Evolutionary conservation across 1,284 basidiomycete genomes (phyloP).

Genomic region (Apiotrichum domesticum): DNA sequence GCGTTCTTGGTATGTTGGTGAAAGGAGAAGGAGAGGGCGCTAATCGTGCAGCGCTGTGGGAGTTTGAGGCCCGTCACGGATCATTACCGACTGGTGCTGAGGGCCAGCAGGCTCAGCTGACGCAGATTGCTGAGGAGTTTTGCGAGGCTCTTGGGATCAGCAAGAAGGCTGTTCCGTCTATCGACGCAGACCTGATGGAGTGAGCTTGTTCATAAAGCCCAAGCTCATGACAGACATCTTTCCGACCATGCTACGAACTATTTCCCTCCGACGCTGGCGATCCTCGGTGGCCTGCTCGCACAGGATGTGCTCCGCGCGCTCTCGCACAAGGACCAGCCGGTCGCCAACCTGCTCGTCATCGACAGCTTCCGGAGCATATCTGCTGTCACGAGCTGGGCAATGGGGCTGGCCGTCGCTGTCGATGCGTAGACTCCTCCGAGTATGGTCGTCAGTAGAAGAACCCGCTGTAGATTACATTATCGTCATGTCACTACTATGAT

Average conservation of each 20-base stretch:
- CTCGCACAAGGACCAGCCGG: constrained; percentile 80
- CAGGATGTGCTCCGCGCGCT: constrained; percentile 92
- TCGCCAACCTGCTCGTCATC: constrained; percentile 87
- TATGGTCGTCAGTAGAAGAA: not conserved
- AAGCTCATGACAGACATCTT: constrained; percentile 50
- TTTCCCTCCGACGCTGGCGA: constrained; percentile 82
- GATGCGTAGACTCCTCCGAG: not conserved
- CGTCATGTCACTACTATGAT: constrained; percentile 10
- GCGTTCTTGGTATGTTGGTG: constrained; percentile 59
- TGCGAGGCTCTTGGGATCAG: constrained; percentile 62
- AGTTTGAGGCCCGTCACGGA: constrained; percentile 62
- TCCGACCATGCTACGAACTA: constrained; percentile 69
- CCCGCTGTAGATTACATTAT: constrained; percentile 11
- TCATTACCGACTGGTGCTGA: constrained; percentile 55
- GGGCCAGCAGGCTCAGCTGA: constrained; percentile 55
- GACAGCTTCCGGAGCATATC: constrained; percentile 61
- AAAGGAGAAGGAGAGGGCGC: not conserved
- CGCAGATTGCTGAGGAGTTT: constrained; percentile 56
- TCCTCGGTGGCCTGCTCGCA: constrained; percentile 86
- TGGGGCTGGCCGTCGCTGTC: constrained; percentile 11
- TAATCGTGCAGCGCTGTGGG: constrained; percentile 63
- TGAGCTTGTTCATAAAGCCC: constrained; percentile 14
- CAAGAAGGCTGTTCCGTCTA: constrained; percentile 55
- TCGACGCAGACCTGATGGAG: constrained; percentile 51
- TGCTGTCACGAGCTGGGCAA: constrained; percentile 31